These are phyloP conservation scores for Dryadomyces quercus-mongolicae DNA, from an alignment of 2,329 filamentous ascomycete genomes.

Conservation along the genomic window DNA sequence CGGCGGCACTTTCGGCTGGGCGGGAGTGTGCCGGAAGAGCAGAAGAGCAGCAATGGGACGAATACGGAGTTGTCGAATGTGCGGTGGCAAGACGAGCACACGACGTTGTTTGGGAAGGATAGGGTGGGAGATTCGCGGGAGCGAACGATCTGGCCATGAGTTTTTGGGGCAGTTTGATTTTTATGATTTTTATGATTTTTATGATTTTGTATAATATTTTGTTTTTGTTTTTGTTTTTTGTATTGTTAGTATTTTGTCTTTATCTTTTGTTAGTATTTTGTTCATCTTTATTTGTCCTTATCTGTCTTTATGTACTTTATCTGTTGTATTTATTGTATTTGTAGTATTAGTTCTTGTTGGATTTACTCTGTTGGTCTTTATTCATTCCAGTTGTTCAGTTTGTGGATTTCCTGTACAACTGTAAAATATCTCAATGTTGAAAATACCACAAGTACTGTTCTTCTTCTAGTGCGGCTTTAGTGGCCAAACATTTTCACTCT, in stretches of 20 bases:
- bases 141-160: slow-evolving; percentile 18
- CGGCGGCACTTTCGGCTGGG: slow-evolving; percentile 21
- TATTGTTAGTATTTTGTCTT: too few relatives aligned
- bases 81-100: slow-evolving; percentile 21
- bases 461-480: too few relatives aligned
- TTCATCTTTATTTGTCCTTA: neutral
- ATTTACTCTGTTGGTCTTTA: too few relatives aligned
- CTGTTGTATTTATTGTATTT: neutral
- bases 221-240: neutral
- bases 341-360: neutral
- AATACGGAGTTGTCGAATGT: slow-evolving; percentile 7
- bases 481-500: neutral
- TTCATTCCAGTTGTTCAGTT: too few relatives aligned
- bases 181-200: neutral
- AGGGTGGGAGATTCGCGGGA: slow-evolving; percentile 10
- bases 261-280: neutral
- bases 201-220: neutral
- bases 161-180: neutral
- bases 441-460: too few relatives aligned
- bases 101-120: slow-evolving; percentile 18
- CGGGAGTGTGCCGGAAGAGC: neutral
- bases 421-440: too few relatives aligned
- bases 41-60: slow-evolving; percentile 2
- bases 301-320: neutral
- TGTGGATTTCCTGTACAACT: too few relatives aligned